Conservation (phyloP, 306 rosid species). For the Quercus berberidifolia region DNA sequence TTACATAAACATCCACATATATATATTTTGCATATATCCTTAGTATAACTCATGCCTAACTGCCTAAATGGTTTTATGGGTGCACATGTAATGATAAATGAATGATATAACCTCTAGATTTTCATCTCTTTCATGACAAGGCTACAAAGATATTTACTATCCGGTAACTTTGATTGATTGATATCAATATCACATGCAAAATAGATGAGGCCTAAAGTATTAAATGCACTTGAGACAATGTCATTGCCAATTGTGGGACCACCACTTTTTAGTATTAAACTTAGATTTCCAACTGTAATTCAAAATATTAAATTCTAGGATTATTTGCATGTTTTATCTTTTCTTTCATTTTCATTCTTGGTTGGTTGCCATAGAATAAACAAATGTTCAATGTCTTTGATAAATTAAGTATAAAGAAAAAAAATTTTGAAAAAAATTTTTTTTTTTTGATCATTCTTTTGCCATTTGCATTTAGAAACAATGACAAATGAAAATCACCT, state of each 20-base stretch:
- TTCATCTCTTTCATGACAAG: too few relatives aligned
- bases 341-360: neutral
- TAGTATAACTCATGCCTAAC: neutral
- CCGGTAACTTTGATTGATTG: neutral
- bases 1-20: too few relatives aligned
- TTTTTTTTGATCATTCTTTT: neutral
- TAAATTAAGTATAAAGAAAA: neutral
- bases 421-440: neutral
- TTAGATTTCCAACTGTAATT: too few relatives aligned
- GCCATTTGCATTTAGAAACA: neutral
- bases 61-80: too few relatives aligned
- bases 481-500: slow-evolving; percentile 39
- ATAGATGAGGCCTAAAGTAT: too few relatives aligned
- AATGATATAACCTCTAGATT: too few relatives aligned
- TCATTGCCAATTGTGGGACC: neutral
- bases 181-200: too few relatives aligned
- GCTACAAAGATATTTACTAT: neutral
- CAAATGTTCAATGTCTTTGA: too few relatives aligned
- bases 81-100: too few relatives aligned
- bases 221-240: too few relatives aligned
- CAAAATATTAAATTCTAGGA: too few relatives aligned
- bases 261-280: neutral
- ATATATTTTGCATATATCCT: neutral
- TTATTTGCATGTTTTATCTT: too few relatives aligned
- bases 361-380: neutral